Evolutionary conservation across 306 rosid genomes (phyloP), one percentile per base, ranked within the genome.

Genomic region (Purshia tridentata): DNA sequence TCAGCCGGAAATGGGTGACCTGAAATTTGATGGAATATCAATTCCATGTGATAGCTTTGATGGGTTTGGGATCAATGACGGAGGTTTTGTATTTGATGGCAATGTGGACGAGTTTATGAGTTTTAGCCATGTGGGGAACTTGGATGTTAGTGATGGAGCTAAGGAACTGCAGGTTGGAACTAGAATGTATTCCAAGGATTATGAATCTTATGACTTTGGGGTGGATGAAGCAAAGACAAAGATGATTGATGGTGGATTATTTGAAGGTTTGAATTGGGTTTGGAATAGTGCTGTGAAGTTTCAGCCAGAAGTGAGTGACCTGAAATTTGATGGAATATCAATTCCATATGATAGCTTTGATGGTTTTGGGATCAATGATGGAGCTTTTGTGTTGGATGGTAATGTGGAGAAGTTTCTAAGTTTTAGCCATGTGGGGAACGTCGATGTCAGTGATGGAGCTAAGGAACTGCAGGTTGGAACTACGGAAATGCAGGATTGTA

Each of bases 191-290:
- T 29, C 35, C 35, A 67, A 64, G 64, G 81, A 64, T 73, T 72
- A 70, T 39, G 79, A 59, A 53, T 75, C 69, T 70, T 68, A 40
- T 74, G 73, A 79, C 18, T 81, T 59, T 77, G 79, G 56, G 73
- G 41, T 75, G 58, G 87, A 73, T 61, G 86, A 80, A 59, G 52
- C 76, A n/a, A 70, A 18, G 65, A 47, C 58, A 56, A 76, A 22
- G 69, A 15, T 47, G 20, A 82, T 65, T 59, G 85, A 79, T 69
- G 76, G 29, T 73, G 52, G 57, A 48, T 75, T 85, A 49, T 64
- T 83, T 70, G 78, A 84, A 12, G 85, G 81, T 48, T 45, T 86
- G 75, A 78, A 82, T 83, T 83, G 76, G 78, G 72, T 73, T 76
- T 81, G 88, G 85, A 74, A 80, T 60, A 81, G 83, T 57, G 64